Evolutionary conservation across 2,329 filamentous ascomycete species (phyloP), one percentile per base, ranked within the genome.

Genomic region (Juglanconis oblonga): DNA sequence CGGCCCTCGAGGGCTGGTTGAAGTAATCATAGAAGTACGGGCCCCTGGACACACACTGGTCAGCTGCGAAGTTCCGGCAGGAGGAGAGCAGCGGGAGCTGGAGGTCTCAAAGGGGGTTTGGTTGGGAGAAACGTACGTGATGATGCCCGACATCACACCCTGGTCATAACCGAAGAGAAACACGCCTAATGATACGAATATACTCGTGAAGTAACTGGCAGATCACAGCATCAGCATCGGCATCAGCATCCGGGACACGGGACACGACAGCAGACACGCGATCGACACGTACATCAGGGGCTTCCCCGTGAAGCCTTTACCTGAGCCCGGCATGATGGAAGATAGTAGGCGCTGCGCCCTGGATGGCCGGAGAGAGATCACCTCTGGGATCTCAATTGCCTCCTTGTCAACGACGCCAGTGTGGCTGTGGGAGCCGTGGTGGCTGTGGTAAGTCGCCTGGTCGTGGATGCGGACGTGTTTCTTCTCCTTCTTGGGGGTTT

Each of bases 91-190:
- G 6, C 10, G 9, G 24, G 35, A 36, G 51, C 36, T 50, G 49
- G 61, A 32, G 40, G 32, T 32, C 17, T 4, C 24, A 10, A 5
- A 47, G n/a, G 5, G 17, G 14, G 44, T n/a, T n/a, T 14, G 7
- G 11, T 32, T 24, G 38, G 29, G 55, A 71, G 38, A 35, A 10
- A 36, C 85, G 59, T 83, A 89, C 83, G 82, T 86, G 69, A 87
- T 85, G 64, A 87, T 85, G 61, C 83, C 83, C 64, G 90, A 94
- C 91, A 95, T 95, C 65, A 95, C 91, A 69, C 91, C 91, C 73
- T 95, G 91, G 74, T 95, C 91, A 80, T 95, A 95, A 65, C 91
- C 91, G 71, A 96, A 96, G 24, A 96, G 79, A 71, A 96, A 96
- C 32, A 96, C 91, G 55, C 91, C 91, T 70, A 95, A 77, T 60